Evolutionary conservation across 768 basidiomycete genomes (phyloP).

Genomic region (Fomitopsis pulvina): DNA sequence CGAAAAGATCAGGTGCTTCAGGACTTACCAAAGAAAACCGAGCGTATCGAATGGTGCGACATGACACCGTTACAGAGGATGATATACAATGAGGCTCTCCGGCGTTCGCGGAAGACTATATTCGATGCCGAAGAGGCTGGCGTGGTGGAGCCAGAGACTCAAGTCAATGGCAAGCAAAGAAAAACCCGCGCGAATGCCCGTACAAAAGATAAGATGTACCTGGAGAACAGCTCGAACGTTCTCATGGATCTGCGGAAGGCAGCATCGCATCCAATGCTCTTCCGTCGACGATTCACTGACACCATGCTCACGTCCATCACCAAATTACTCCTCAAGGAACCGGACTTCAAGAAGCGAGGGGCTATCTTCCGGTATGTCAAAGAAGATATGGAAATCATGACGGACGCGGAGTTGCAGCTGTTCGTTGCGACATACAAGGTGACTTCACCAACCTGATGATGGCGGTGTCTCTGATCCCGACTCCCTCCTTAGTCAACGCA

Average conservation of each 20-base stretch:
- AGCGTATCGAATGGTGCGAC: slow-evolving; percentile 92
- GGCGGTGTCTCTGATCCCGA: background rate
- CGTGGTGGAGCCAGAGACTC: slow-evolving; percentile 22
- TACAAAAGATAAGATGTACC: slow-evolving; percentile 58
- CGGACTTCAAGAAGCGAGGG: slow-evolving; percentile 81
- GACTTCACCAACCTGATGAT: slow-evolving; percentile 15
- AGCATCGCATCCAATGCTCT: slow-evolving; percentile 93
- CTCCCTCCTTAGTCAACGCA: slow-evolving; percentile 47
- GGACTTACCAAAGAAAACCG: slow-evolving; percentile 88
- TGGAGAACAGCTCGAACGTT: slow-evolving; percentile 86
- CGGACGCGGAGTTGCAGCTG: slow-evolving; percentile 88
- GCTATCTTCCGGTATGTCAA: slow-evolving; percentile 81
- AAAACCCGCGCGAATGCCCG: slow-evolving; percentile 37
- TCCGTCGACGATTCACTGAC: slow-evolving; percentile 80
- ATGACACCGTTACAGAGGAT: slow-evolving; percentile 80
- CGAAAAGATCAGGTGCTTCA: slow-evolving; percentile 92
- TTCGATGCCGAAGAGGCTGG: slow-evolving; percentile 38
- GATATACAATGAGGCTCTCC: slow-evolving; percentile 82
- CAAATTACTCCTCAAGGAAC: slow-evolving; percentile 81
- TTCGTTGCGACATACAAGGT: slow-evolving; percentile 89
- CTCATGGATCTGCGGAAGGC: slow-evolving; percentile 98
- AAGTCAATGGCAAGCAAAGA: slow-evolving; percentile 25
- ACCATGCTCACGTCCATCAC: slow-evolving; percentile 67
- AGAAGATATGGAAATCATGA: slow-evolving; percentile 99
- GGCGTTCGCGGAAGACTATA: slow-evolving; percentile 78